Evolutionary conservation across 2,329 filamentous ascomycete genomes (phyloP).

Genomic region (Tolypocladium endophyticum): DNA sequence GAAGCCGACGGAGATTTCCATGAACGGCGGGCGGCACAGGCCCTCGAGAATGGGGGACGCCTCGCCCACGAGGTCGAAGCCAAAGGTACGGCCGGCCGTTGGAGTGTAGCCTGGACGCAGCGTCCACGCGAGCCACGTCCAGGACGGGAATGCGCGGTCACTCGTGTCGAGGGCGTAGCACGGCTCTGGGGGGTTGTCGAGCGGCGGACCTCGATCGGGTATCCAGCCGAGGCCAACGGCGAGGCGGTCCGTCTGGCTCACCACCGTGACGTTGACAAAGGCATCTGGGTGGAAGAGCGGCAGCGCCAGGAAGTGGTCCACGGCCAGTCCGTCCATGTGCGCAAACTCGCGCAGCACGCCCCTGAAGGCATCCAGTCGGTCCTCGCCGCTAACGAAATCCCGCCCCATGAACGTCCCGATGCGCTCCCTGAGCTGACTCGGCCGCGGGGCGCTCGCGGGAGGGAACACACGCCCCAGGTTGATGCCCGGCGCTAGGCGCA

Average conservation of each 20-base stretch:
- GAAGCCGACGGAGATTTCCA: conserved; percentile 24
- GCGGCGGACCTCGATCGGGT: conserved; percentile 12
- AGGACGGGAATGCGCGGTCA: conserved; percentile 18
- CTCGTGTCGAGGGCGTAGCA: conserved; percentile 12
- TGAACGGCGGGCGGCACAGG: conserved; percentile 18
- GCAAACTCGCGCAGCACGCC: conserved; percentile 19
- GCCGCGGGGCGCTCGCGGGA: conserved; percentile 8
- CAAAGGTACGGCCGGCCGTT: conserved; percentile 9
- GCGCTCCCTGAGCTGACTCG: conserved; percentile 15
- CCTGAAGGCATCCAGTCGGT: conserved; percentile 23
- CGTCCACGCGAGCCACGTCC: conserved; percentile 28
- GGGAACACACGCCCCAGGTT: conserved; percentile 22
- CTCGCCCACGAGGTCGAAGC: conserved; percentile 19
- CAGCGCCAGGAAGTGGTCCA: conserved; percentile 21
- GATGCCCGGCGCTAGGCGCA: conserved; percentile 18
- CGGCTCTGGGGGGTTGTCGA: conserved; percentile 10
- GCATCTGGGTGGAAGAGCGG: conserved; percentile 22
- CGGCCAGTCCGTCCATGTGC: conserved; percentile 12
- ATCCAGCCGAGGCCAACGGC: conserved; percentile 24
- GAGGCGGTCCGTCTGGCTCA: conserved; percentile 22
- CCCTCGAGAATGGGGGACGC: conserved; percentile 15
- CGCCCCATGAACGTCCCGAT: conserved; percentile 21
- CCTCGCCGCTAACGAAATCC: conserved; percentile 14
- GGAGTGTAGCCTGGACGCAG: conserved; percentile 10
- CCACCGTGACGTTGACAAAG: conserved; percentile 15